Evolutionary conservation across 495 filamentous ascomycete genomes (phyloP).

Genomic region (Hamigera avellanea): DNA sequence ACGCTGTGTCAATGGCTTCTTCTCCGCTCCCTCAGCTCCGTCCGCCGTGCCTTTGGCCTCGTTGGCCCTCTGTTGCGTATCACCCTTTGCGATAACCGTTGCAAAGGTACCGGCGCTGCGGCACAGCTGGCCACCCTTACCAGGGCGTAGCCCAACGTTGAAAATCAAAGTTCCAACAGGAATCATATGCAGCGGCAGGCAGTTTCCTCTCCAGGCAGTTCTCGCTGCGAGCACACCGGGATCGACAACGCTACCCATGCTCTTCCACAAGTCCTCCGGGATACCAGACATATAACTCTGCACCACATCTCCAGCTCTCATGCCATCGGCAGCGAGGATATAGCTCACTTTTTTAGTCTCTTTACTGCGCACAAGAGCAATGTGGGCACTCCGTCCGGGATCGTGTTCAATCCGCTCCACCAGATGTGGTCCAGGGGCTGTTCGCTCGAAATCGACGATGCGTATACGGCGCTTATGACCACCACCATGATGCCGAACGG

Average conservation of each 20-base stretch:
- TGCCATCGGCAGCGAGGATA: constrained; percentile 84
- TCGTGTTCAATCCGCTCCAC: constrained; percentile 96
- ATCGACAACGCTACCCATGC: constrained; percentile 85
- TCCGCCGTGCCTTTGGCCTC: constrained; percentile 1
- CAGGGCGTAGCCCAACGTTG: constrained; percentile 68
- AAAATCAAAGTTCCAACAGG: constrained; percentile 84
- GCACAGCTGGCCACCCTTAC: constrained; percentile 76
- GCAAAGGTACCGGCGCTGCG: constrained; percentile 88
- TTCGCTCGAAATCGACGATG: constrained; percentile 75
- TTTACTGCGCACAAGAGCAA: constrained; percentile 65
- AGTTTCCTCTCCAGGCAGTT: constrained; percentile 92
- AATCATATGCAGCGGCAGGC: constrained; percentile 86
- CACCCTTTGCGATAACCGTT: constrained; percentile 74
- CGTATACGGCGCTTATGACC: constrained; percentile 85
- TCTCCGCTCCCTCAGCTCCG: constrained; percentile 6
- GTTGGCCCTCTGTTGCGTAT: constrained; percentile 29
- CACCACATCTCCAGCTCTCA: constrained; percentile 82
- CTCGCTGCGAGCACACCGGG: constrained; percentile 89
- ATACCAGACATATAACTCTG: constrained; percentile 86
- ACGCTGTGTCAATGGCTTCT: constrained; percentile 22
- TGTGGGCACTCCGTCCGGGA: constrained; percentile 84
- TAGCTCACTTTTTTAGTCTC: constrained; percentile 54
- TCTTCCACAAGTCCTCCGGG: constrained; percentile 67
- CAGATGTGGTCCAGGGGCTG: constrained; percentile 61
- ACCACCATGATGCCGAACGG: constrained; percentile 82